Evolutionary conservation across 495 filamentous ascomycete genomes (phyloP).

Genomic region (Rhypophila decipiens): DNA sequence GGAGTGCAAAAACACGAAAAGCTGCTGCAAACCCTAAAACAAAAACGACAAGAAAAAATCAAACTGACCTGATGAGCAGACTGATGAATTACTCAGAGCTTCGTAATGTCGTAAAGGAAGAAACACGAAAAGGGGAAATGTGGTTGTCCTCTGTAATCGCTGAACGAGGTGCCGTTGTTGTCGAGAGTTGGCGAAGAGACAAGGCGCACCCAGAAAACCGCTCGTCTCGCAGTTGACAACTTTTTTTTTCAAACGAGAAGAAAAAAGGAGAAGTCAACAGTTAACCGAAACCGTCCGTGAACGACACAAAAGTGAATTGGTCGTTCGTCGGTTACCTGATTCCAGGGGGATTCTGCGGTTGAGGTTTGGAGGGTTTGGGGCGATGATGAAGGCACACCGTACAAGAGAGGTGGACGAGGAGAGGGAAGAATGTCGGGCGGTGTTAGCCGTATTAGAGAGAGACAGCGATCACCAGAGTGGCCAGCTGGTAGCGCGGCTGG

Average conservation of each 20-base stretch:
- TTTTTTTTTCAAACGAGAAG: slow-evolving; percentile 15
- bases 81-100: neutral
- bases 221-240: slow-evolving; percentile 10
- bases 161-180: neutral
- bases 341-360: slow-evolving; percentile 20
- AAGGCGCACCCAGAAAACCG: slow-evolving; percentile 9
- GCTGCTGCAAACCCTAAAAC: slow-evolving; percentile 19
- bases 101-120: neutral
- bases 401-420: slow-evolving; percentile 16
- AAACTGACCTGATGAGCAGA: neutral
- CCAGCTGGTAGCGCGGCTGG: neutral
- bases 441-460: slow-evolving; percentile 10
- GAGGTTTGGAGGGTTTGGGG: slow-evolving; percentile 15
- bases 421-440: slow-evolving; percentile 7
- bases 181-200: slow-evolving; percentile 1
- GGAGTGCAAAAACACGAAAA: slow-evolving; percentile 7
- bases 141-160: neutral
- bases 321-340: slow-evolving; percentile 27
- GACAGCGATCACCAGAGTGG: slow-evolving; percentile 9
- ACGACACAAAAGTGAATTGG: slow-evolving; percentile 39
- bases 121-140: neutral
- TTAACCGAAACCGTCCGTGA: slow-evolving; percentile 25
- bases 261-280: slow-evolving; percentile 18
- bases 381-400: slow-evolving; percentile 13
- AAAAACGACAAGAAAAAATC: no score